Conservation (phyloP, 1,139 yeast species). For the Debaryomyces nepalensis region DNA sequence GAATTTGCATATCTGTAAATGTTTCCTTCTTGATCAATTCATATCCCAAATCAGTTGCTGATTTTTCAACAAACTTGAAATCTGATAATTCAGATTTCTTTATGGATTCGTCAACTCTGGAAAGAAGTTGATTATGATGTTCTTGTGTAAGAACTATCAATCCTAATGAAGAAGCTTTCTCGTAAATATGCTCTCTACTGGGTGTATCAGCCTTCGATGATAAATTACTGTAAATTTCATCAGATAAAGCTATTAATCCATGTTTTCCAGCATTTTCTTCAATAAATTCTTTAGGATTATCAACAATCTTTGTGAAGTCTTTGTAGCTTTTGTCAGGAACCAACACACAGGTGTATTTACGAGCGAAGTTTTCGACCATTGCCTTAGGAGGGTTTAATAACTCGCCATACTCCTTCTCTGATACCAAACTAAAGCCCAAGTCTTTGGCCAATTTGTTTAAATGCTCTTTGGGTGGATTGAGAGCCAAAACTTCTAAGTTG, state of each 20-base stretch:
- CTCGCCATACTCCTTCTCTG: conserved; percentile 26
- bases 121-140: conserved; percentile 19
- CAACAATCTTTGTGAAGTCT: conserved; percentile 10
- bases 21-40: conserved; percentile 6
- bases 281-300: conserved; percentile 13
- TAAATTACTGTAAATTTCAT: conserved; percentile 21
- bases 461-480: conserved; percentile 41
- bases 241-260: conserved; percentile 12
- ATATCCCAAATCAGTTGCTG: conserved; percentile 6
- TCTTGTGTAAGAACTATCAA: conserved; percentile 25
- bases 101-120: not conserved
- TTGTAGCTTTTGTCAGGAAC: conserved; percentile 12
- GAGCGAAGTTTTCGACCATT: conserved; percentile 15
- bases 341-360: conserved; percentile 13
- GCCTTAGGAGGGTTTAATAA: conserved; percentile 19
- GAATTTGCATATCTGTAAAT: conserved; percentile 8
- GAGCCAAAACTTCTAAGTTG: conserved; percentile 27
- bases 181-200: conserved; percentile 17
- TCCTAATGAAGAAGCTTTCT: conserved; percentile 23
- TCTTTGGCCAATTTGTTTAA: conserved; percentile 37
- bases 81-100: conserved; percentile 23
- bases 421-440: conserved; percentile 38
- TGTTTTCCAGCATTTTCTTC: conserved; percentile 7
- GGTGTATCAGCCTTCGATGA: conserved; percentile 23
- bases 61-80: conserved; percentile 25